Evolutionary conservation across 2,329 filamentous ascomycete species (phyloP).

Genomic region (Lecanosticta acicola): DNA sequence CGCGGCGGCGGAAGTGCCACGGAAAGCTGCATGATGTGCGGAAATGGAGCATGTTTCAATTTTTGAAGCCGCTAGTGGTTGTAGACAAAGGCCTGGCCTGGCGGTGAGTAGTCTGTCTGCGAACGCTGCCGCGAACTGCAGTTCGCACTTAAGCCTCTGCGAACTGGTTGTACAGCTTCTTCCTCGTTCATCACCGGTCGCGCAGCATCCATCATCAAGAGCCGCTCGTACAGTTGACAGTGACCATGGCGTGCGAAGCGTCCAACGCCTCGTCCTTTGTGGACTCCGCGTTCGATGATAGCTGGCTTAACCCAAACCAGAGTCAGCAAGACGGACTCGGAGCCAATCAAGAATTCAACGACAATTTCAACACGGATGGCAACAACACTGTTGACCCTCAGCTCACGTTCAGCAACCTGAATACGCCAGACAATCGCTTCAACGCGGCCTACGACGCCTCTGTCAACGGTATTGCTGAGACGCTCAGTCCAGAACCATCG

Average conservation of each 20-base stretch:
- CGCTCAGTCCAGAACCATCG: conserved; percentile 8
- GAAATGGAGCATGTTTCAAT: conserved; percentile 17
- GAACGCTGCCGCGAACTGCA: conserved; percentile 23
- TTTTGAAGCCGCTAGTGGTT: conserved; percentile 11
- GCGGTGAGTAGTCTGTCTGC: conserved; percentile 14
- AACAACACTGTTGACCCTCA: conserved; percentile 11
- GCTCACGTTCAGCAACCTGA: conserved; percentile 11
- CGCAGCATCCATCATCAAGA: conserved; percentile 2
- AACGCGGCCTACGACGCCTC: conserved; percentile 3
- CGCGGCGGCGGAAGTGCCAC: conserved; percentile 3
- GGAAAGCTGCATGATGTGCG: conserved; percentile 11
- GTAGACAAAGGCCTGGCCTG: conserved; percentile 16
- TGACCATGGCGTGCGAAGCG: conserved; percentile 18
- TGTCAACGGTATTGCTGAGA: conserved; percentile 10
- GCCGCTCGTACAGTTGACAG: background rate
- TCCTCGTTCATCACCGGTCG: conserved; percentile 1
- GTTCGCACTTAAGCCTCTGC: conserved; percentile 11
- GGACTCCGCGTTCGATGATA: conserved; percentile 9
- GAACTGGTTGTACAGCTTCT: conserved; percentile 14
- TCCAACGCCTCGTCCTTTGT: conserved; percentile 15
- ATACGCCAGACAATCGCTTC: conserved; percentile 5
- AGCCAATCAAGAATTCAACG: conserved; percentile 20
- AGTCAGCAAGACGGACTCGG: conserved; percentile 8
- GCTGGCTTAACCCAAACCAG: conserved; percentile 9
- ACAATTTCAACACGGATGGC: conserved; percentile 6